Percentiles rank a stretch among this genome's conserved stretches.
phyloP scores from a whole-genome alignment of 345 rosid genomes.

The Arabis hirsuta region DNA sequence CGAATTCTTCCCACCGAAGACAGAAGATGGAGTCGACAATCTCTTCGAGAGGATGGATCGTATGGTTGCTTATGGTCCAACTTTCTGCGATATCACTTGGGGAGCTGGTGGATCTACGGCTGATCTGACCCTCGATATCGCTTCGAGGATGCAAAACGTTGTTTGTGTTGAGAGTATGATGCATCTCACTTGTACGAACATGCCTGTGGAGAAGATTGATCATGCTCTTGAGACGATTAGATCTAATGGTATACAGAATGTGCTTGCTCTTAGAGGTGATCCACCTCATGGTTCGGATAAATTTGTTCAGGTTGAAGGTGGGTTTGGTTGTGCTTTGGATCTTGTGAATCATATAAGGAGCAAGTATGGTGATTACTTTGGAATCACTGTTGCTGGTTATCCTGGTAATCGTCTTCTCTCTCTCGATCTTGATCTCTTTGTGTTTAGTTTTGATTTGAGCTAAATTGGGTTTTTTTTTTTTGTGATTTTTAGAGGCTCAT shows the following conservation, averaged over 20 bases:
- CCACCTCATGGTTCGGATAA: slow-evolving; percentile 99
- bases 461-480: neutral
- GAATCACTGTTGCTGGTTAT: slow-evolving; percentile 97
- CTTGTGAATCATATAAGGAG: slow-evolving; percentile 81
- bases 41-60: slow-evolving; percentile 97
- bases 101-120: slow-evolving; percentile 99
- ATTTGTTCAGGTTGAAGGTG: slow-evolving; percentile 92
- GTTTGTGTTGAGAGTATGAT: slow-evolving; percentile 98
- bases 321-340: slow-evolving; percentile 94
- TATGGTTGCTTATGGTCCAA: slow-evolving; percentile 80
- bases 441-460: slow-evolving; percentile 13
- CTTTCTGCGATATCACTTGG: slow-evolving; percentile 99
- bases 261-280: slow-evolving; percentile 97
- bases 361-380: slow-evolving; percentile 86
- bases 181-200: slow-evolving; percentile 99
- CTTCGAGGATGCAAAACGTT: slow-evolving; percentile 92
- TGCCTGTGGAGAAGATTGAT: slow-evolving; percentile 95
- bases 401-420: slow-evolving; percentile 57
- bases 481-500: slow-evolving; percentile 69
- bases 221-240: slow-evolving; percentile 83
- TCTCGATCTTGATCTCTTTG: neutral
- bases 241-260: slow-evolving; percentile 96
- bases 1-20: slow-evolving; percentile 98
- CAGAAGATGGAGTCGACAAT: slow-evolving; percentile 96
- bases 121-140: slow-evolving; percentile 91